These are phyloP conservation scores for Ganoderma lucidum DNA, from an alignment of 1,284 basidiomycete genomes.

Conservation along the genomic window DNA sequence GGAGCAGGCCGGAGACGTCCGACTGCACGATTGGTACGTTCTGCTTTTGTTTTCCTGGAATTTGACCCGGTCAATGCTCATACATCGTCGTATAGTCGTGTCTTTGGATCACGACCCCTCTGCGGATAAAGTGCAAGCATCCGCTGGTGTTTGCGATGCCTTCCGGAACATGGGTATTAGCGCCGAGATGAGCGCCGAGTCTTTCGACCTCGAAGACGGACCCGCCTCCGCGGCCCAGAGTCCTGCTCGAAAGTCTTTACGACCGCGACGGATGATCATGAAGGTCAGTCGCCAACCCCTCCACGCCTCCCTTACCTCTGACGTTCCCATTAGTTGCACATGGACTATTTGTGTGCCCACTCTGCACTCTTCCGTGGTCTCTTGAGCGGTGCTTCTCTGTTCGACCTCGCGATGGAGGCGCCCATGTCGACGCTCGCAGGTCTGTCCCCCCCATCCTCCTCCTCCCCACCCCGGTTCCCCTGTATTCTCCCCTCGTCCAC, in stretches of 20 bases:
- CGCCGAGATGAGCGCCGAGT: conserved; percentile 29
- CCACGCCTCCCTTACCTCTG: not conserved
- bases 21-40: conserved; percentile 77
- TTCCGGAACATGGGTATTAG: conserved; percentile 31
- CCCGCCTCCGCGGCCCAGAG: conserved; percentile 49
- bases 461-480: conserved; percentile 63
- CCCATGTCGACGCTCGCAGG: conserved; percentile 31
- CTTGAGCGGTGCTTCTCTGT: conserved; percentile 68
- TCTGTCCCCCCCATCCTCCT: conserved; percentile 36
- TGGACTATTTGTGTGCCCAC: conserved; percentile 77
- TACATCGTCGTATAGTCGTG: conserved; percentile 38
- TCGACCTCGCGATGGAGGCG: conserved; percentile 58
- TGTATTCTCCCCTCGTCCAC: conserved; percentile 65
- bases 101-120: conserved; percentile 36
- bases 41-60: not conserved
- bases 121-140: conserved; percentile 21
- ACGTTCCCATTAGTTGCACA: conserved; percentile 61
- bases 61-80: conserved; percentile 14
- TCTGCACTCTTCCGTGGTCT: conserved; percentile 73
- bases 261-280: conserved; percentile 57
- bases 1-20: conserved; percentile 74
- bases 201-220: conserved; percentile 28
- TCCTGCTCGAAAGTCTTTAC: conserved; percentile 46
- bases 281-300: conserved; percentile 53
- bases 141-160: conserved; percentile 28